Percentiles rank a stretch among this genome's conserved stretches.
These are phyloP conservation scores for Lactuca sativa DNA, from an alignment of 129 eudicot species.

Conservation along the genomic window DNA sequence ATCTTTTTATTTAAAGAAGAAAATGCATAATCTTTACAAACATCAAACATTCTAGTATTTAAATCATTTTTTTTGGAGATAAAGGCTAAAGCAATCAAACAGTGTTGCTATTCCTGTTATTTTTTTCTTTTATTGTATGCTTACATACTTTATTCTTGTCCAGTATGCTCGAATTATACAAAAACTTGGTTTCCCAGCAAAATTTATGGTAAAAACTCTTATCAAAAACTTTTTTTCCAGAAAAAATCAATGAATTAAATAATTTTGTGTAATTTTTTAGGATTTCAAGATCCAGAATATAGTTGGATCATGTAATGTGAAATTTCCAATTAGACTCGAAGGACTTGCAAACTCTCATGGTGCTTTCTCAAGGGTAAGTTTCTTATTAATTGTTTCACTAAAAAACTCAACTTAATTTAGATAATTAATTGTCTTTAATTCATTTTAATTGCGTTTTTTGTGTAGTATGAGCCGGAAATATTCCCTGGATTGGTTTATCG, in stretches of 20 bases:
- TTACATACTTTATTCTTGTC: conserved; percentile 9
- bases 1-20: too few relatives aligned
- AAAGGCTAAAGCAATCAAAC: not conserved
- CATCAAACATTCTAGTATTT: too few relatives aligned
- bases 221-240: too few relatives aligned
- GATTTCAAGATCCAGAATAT: conserved; percentile 94
- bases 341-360: conserved; percentile 80
- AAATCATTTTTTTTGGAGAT: not conserved
- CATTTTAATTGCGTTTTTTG: too few relatives aligned
- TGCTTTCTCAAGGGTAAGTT: conserved; percentile 84
- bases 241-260: not conserved
- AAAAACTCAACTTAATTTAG: too few relatives aligned
- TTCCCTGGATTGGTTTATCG: conserved; percentile 93
- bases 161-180: conserved; percentile 92
- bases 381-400: too few relatives aligned
- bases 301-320: conserved; percentile 91
- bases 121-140: not conserved
- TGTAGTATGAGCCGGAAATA: conserved; percentile 84
- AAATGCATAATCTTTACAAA: not conserved
- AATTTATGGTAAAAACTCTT: conserved; percentile 59
- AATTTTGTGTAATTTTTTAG: conserved; percentile 28
- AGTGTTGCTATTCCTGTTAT: too few relatives aligned
- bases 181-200: conserved; percentile 86
- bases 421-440: too few relatives aligned
- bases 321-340: conserved; percentile 90